Base-by-base conservation (phyloP, 768 basidiomycete genomes). In the Rubroboletus satanas region DNA sequence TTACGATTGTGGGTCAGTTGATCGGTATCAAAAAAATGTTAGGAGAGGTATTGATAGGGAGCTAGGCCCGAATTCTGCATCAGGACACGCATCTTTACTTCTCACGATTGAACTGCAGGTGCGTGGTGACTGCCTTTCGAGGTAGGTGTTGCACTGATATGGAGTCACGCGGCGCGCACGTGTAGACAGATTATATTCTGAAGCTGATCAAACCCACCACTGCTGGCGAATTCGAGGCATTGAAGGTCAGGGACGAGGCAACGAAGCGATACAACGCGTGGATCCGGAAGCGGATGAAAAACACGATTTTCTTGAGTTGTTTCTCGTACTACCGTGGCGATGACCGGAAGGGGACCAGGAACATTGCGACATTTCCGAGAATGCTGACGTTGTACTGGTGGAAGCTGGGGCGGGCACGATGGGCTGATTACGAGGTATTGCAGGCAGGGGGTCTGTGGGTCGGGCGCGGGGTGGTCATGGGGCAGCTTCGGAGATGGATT, bases 291-390 rank as follows among this genome's bases (percentile, higher is more conserved):
- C 75, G 80, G 35, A 69, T 83, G 54, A 26, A 47, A 57, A 57
- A 39, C 45, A 49, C 44, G 55, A 39, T 57, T 57, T 57, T 79
- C 77, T 74, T 75, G 37, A 74, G 77, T 26, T 84, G 83, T 85
- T 37, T 38, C 50, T 52, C 52, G 49, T 49, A 35, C 50, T 50
- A 84, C 63, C 71, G 71, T 68, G 57, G 57, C 45, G 62, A 74
- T 55, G 45, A 70, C 67, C 43, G 73, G 69, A 68, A 52, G 46
- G 33, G 45, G 23, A 26, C 11, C 5, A 23, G 50, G 32, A 45
- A 45, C 29, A 5, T 45, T 18, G 29, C 45, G 32, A 47, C 18
- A 32, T 46, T 46, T 46, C 45, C 21, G 18, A 31, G 45, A 14
- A 33, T 46, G 18, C n/a, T 23, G n/a, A 12, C 26, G 46, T 11